These are phyloP conservation scores for Suillus weaverae DNA, from an alignment of 768 basidiomycete species.

Conservation along the genomic window DNA sequence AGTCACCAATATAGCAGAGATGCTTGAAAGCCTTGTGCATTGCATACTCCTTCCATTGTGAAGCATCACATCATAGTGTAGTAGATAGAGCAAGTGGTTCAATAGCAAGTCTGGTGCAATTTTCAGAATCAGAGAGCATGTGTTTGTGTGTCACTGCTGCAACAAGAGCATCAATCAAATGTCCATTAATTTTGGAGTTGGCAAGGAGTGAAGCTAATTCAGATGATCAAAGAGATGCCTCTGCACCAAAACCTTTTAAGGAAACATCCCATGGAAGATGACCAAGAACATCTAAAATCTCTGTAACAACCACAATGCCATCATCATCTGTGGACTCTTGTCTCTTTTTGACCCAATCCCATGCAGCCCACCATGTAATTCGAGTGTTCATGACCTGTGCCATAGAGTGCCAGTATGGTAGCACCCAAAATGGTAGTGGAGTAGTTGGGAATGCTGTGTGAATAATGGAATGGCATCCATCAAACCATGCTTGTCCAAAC, in stretches of 20 bases:
- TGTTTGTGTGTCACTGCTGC: too few species aligned
- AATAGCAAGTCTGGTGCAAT: neutral
- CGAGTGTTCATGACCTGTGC: neutral
- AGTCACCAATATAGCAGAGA: neutral
- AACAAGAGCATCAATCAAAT: too few species aligned
- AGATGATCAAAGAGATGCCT: too few species aligned
- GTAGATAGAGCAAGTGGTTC: neutral
- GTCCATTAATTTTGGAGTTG: too few species aligned
- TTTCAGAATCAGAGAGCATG: too few species aligned
- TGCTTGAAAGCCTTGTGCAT: neutral
- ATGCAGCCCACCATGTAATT: neutral
- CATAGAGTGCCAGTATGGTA: neutral
- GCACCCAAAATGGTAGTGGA: neutral
- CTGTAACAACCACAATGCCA: too few species aligned
- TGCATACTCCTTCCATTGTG: neutral
- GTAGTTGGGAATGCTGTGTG: neutral
- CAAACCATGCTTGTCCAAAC: neutral
- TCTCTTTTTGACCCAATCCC: neutral
- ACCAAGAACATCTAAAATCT: too few species aligned
- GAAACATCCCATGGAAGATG: too few species aligned
- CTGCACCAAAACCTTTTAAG: too few species aligned
- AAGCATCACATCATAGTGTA: neutral
- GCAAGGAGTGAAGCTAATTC: too few species aligned
- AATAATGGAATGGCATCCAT: neutral
- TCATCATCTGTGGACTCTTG: neutral